phyloP scores from a whole-genome alignment of 2,329 filamentous ascomycete genomes.

The Fusarium globosum region DNA sequence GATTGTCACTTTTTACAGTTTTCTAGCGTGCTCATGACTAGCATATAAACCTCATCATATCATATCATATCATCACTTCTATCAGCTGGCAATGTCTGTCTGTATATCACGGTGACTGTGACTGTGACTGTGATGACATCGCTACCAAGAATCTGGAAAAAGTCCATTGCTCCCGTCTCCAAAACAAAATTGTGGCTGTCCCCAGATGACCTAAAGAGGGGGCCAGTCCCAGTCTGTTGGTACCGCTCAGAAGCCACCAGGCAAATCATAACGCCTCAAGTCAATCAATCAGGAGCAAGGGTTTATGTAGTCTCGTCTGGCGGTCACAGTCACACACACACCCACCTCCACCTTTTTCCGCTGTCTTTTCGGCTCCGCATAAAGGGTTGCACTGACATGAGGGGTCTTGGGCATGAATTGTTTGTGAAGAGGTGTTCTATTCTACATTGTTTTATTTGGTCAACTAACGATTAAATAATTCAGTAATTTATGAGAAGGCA shows the following conservation, averaged over 20 bases:
- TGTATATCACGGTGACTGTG: not conserved
- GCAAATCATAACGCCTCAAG: constrained; percentile 10
- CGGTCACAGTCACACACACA: not conserved
- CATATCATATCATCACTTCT: not conserved
- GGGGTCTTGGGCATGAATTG: not conserved
- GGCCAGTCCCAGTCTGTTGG: constrained; percentile 25
- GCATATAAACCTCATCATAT: not conserved
- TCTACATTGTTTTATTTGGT: not conserved
- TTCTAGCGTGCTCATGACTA: not conserved
- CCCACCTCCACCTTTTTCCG: not conserved
- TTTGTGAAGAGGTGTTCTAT: not conserved
- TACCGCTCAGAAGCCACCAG: constrained; percentile 1
- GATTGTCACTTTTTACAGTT: not conserved
- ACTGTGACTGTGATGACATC: not conserved
- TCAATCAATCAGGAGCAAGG: constrained; percentile 7
- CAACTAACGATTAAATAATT: too few relatives aligned
- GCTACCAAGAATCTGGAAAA: constrained; percentile 9
- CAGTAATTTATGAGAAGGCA: accelerated
- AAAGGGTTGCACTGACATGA: not conserved
- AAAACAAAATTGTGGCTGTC: constrained; percentile 9
- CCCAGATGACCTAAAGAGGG: constrained; percentile 6
- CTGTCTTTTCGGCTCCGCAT: not conserved
- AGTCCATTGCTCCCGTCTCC: not conserved
- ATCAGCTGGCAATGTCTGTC: not conserved
- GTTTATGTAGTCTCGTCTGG: constrained; percentile 1